Evolutionary conservation across 306 rosid genomes (phyloP).

Genomic region (Rosa lucieae): DNA sequence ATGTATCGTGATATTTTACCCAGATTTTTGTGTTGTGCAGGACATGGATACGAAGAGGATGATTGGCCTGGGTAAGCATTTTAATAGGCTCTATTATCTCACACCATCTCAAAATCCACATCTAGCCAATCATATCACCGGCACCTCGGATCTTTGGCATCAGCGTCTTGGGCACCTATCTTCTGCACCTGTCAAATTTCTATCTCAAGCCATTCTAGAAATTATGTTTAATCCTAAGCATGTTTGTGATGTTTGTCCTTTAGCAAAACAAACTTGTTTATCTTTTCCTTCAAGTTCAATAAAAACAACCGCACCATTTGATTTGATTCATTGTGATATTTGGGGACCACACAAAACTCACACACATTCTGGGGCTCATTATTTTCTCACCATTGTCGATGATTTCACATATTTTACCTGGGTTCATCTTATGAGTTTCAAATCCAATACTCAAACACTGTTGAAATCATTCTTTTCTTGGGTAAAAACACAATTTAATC

Average conservation of each 20-base stretch:
- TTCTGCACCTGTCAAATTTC: background rate
- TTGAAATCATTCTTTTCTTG: too few relatives aligned
- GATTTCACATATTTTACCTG: too few relatives aligned
- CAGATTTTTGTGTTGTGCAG: conserved; percentile 6
- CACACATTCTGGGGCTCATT: too few relatives aligned
- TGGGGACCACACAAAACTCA: too few relatives aligned
- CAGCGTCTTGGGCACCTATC: background rate
- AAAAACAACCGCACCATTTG: too few relatives aligned
- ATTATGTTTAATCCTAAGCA: background rate
- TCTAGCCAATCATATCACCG: background rate
- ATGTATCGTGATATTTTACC: background rate
- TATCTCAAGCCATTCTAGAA: background rate
- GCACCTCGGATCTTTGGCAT: background rate
- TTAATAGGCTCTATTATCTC: background rate
- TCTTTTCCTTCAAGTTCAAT: too few relatives aligned
- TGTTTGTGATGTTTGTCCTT: background rate
- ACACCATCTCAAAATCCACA: background rate
- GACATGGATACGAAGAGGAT: conserved; percentile 13
- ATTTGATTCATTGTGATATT: too few relatives aligned
- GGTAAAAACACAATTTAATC: too few relatives aligned
- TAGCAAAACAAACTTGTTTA: background rate
- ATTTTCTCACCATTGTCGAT: too few relatives aligned
- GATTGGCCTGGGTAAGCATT: conserved; percentile 12
- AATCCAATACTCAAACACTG: too few relatives aligned
- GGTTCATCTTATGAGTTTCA: too few relatives aligned